Base-by-base conservation (phyloP, 441 rosid genomes). In the Pelargonium myrrhifolium region DNA sequence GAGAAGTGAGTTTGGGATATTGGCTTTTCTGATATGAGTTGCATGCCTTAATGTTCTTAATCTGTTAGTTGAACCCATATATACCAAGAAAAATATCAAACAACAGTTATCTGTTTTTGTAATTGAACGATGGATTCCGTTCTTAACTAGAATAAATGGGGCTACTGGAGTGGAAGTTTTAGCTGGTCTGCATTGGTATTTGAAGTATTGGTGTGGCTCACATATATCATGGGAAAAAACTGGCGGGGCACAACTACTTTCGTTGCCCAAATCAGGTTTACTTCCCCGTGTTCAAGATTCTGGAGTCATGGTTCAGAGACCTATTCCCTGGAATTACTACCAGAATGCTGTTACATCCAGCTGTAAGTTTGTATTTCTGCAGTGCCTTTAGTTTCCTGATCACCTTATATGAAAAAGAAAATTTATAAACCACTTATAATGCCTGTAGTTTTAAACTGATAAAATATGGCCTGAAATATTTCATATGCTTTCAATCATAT, bases 261-360 rank as follows among this genome's bases (percentile, higher is more conserved):
- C 87, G 9, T 9, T 82, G 39, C 88, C 90, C 43, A 77, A 73
- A 43, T 68, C 73, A 68, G 89, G 87, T 12, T 71, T 69, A 62
- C 83, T 88, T 75, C 94, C 88, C 18, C 84, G 43, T 64, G 80
- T 88, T 73, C 81, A 70, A 70, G 83, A 76, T 82, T 64, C 45
- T 62, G 80, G 83, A 37, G 66, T 86, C 17, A 72, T 86, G 76
- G 79, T 85, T 65, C 74, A 53, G 67, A 80, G 94, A 73, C 87
- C 91, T 3, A 43, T 71, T 64, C 89, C 94, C 40, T 86, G 88
- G 94, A 88, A 78, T 76, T 86, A 88, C 81, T 88, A 86, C 77
- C 91, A 86, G 83, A 88, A 88, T 80, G 91, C 91, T 67, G 94
- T 88, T 77, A 77, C 89, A 28, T 88, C 89, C 49, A 88, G 94